Base-by-base conservation (phyloP, 2,329 filamentous ascomycete genomes). In the Dothideomycetes sp. region DNA sequence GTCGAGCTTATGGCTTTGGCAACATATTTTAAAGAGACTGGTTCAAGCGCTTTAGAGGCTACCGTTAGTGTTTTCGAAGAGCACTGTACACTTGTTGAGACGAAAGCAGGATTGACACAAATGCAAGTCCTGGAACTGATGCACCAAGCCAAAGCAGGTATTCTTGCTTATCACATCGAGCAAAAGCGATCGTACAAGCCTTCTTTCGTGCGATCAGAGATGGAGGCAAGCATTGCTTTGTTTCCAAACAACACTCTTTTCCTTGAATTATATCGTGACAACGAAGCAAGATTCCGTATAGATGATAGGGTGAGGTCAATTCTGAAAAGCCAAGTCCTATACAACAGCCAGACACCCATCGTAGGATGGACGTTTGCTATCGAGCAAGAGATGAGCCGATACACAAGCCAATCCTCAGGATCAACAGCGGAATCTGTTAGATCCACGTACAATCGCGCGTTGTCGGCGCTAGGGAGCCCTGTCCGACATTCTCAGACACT, bases 201-300 rank as follows among this genome's bases (percentile, higher is more conserved):
- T 4, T 64, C 69, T 0, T 69, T 78, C 13, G 59, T 93, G 23
- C 78, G 82, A 30, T 61, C 70, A 6, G 65, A 79, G 10, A 63
- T 94, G 1, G 61, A 66, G 4, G 62, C 67, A 2, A 82, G 80
- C 46, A 65, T 91, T 16, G 51, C 53, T 0, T 56, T 64, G 5
- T 94, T 87, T 56, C 85, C 87, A 0, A 67, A 69, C 34, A 95
- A 94, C 62, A 83, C 78, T 1, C 69, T 85, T 5, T 80, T 95
- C 46, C 69, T 93, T 1, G 68, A 73, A 1, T 63, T 91, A 0
- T 82, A 82, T 48, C 73, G 78, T n/a, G 83, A 80, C 68, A 79
- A 84, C 47, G 80, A 89, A 55, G 69, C 76, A 2, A 75, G 80
- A 6, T 75, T 85, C 30, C 74, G 80, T 17, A 71, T 91, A 40